Evolutionary conservation across 1,139 yeast genomes (phyloP), one percentile per base, ranked within the genome.

Genomic region (Zygoascus sp.): DNA sequence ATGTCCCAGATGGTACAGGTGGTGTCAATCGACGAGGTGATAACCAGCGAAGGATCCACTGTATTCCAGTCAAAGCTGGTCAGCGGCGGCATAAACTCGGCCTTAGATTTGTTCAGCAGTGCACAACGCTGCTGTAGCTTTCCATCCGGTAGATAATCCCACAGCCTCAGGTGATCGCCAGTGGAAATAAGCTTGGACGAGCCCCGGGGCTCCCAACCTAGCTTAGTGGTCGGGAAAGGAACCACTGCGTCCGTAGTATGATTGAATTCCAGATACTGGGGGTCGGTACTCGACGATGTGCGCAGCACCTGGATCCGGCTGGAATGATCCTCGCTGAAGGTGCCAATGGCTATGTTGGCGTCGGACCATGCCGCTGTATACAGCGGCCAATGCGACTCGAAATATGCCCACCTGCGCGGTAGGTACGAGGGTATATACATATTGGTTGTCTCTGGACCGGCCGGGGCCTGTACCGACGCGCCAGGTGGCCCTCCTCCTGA

Each of bases 1-100:
- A 88, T 68, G 65, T 92, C 97, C 97, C 98, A 92, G 2, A 89
- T 82, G 0, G 97, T 90, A 66, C 98, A 92, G 0, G 98, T 92
- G 0, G 98, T 92, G 66, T 92, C 98, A 9, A 92, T 88, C 25
- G 94, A 82, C 51, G 94, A 80, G 1, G 97, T 88, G 40, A 92
- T 85, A 20, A 89, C 76, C 35, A 82, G 67, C 48, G 79, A 77
- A 6, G 88, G 78, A 58, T 87, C 92, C 2, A 75, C 71, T 42
- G 74, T 68, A 68, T 86, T 89, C 97, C 98, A 92, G 65, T 92
- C 97, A 61, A 92, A 88, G 4, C 95, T 83, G 0, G 97, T 90
- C 44, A 92, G 77, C 1, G 62, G 64, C 0, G 95, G 92, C 59
- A 46, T 60, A 48, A 57, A 65, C 39, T 59, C 64, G 5, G 60